Conservation (phyloP, 768 basidiomycete genomes). For the Tremella mesenterica region DNA sequence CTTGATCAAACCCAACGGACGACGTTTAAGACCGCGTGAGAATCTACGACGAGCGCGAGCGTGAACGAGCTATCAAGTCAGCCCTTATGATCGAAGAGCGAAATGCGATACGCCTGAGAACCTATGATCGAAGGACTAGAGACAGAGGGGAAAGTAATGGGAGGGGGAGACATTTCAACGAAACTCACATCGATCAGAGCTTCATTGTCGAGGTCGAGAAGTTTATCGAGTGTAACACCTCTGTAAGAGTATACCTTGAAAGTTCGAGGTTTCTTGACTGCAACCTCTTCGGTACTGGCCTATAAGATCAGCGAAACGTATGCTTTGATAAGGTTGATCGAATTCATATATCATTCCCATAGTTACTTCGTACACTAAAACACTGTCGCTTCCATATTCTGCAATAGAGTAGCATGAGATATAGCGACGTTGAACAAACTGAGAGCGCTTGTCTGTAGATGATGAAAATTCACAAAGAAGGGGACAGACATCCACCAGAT, state of each 20-base stretch:
- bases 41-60: conserved; percentile 97
- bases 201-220: conserved; percentile 90
- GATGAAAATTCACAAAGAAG: no score
- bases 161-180: no score
- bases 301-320: no score
- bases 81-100: no score
- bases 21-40: conserved; percentile 96
- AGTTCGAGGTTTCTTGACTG: conserved; percentile 96
- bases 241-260: conserved; percentile 99
- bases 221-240: conserved; percentile 95
- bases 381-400: no score
- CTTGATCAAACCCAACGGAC: conserved; percentile 97
- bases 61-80: conserved; percentile 68
- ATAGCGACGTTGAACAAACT: no score
- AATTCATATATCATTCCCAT: no score
- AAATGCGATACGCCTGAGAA: background rate
- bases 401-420: no score
- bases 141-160: background rate
- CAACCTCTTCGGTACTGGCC: conserved; percentile 87
- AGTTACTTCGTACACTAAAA: no score
- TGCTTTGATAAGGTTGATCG: no score
- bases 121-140: background rate
- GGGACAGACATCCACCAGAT: no score
- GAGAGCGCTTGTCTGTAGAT: no score
- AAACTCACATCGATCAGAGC: conserved; percentile 58